These are phyloP conservation scores for Solanum commersonii DNA, from an alignment of 257 asterid species.

Conservation along the genomic window DNA sequence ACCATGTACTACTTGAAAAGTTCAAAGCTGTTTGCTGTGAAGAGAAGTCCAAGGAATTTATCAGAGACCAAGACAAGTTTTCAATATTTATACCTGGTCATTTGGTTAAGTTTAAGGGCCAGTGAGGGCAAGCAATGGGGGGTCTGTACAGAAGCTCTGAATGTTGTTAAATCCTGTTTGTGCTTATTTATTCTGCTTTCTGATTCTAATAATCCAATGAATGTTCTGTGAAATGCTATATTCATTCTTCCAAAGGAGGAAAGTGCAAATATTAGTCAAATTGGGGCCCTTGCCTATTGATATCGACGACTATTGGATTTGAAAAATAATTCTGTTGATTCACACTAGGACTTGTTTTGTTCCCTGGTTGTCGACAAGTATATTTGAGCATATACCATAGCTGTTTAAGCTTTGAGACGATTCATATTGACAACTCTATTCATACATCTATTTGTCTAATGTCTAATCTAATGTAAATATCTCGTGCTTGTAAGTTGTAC, in stretches of 20 bases:
- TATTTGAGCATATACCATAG: background rate
- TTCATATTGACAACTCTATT: too few species aligned
- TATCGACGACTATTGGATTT: background rate
- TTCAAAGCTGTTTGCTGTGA: background rate
- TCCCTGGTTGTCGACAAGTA: background rate
- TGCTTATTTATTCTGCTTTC: background rate
- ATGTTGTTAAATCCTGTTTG: background rate
- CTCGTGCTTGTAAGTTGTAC: too few species aligned
- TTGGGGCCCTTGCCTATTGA: background rate
- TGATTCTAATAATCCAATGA: background rate
- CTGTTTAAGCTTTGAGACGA: background rate
- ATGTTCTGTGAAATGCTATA: background rate
- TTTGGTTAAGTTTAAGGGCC: background rate
- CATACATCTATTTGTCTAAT: too few species aligned
- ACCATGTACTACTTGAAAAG: background rate
- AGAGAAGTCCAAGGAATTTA: background rate
- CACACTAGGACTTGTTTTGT: background rate
- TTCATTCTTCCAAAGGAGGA: background rate
- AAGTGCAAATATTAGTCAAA: background rate
- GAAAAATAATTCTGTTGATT: background rate
- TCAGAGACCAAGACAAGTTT: background rate
- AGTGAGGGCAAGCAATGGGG: background rate
- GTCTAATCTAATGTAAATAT: too few species aligned
- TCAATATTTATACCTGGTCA: background rate
- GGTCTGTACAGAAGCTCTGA: background rate